A percentile compares a stretch with the other conserved stretches of the same genome.
Conservation (phyloP, 768 basidiomycete genomes). For the Mycena capillaripes region DNA sequence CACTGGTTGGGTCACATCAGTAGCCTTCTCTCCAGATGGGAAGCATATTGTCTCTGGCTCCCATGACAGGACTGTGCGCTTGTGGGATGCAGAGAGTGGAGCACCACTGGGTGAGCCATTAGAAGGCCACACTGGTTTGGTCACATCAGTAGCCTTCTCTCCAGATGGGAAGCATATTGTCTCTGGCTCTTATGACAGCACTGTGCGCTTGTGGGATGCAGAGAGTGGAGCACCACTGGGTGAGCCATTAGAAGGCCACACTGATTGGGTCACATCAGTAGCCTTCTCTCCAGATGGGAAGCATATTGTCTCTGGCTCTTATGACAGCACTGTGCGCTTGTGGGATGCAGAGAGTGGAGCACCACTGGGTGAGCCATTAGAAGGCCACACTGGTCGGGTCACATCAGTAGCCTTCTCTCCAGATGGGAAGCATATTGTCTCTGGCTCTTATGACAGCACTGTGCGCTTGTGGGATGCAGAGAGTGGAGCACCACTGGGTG, state of each 20-base stretch:
- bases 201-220: not conserved
- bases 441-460: slow-evolving; percentile 6
- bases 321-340: not conserved
- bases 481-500: not conserved
- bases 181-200: too few relatives aligned
- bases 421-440: not conserved
- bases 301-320: not conserved
- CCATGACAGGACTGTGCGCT: not conserved
- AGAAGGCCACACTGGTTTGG: too few relatives aligned
- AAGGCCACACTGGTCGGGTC: not conserved
- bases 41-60: not conserved
- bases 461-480: slow-evolving; percentile 5
- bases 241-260: not conserved
- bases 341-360: not conserved
- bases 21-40: not conserved
- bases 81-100: too few relatives aligned
- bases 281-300: not conserved
- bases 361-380: not conserved
- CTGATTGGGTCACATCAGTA: not conserved
- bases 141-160: too few relatives aligned
- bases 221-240: not conserved
- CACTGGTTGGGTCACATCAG: not conserved
- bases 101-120: too few relatives aligned
- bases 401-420: not conserved
- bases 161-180: not conserved